phyloP scores from a whole-genome alignment of 176 grass and related monocot species.

The Cenchrus purpureus region DNA sequence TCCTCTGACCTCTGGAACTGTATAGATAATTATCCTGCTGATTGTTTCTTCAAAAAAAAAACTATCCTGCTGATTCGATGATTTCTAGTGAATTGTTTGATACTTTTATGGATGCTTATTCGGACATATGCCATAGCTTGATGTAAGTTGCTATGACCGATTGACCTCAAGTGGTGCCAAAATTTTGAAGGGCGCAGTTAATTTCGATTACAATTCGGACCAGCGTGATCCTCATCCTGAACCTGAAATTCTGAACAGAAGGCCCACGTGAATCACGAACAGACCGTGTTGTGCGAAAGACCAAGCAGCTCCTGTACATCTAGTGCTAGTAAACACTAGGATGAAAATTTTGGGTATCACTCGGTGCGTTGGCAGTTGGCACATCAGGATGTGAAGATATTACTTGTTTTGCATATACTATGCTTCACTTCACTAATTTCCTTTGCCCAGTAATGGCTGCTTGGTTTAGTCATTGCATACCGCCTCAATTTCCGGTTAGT shows the following conservation, averaged over 20 bases:
- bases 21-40: not conserved
- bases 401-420: slow-evolving; percentile 18
- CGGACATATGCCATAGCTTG: not conserved
- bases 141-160: not conserved
- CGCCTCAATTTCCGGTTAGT: slow-evolving; percentile 28
- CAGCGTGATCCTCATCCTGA: not conserved
- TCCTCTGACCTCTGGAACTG: not conserved
- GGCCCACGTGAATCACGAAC: not conserved
- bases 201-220: not conserved
- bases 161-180: not conserved
- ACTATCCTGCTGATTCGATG: not conserved
- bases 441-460: not conserved
- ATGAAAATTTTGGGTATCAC: not conserved
- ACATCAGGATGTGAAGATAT: not conserved
- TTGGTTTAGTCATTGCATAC: not conserved
- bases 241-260: not conserved
- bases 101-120: not conserved
- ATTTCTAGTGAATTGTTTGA: not conserved
- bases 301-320: not conserved
- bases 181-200: not conserved
- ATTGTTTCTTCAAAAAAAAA: not conserved
- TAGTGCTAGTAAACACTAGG: not conserved
- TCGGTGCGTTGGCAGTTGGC: not conserved
- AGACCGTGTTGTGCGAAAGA: not conserved
- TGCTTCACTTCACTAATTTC: not conserved